Percentiles rank a stretch among this genome's conserved stretches.
These are phyloP conservation scores for Peterozyma xylosa DNA, from an alignment of 805 yeast species.

Conservation along the genomic window DNA sequence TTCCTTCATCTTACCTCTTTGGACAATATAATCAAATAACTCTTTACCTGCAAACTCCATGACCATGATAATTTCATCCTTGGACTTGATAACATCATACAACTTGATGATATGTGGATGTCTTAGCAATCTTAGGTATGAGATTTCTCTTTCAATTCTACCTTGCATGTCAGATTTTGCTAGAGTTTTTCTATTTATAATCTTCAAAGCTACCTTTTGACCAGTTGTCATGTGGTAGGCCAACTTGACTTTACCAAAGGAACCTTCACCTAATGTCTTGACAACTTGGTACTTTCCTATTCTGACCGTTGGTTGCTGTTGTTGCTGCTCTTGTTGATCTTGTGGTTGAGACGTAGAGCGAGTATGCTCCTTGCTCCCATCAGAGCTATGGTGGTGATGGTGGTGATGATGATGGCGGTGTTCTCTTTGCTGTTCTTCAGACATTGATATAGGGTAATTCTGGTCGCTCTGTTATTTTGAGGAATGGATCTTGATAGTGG, in stretches of 20 bases:
- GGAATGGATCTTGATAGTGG: no score
- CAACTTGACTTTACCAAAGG: conserved; percentile 91
- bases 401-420: conserved; percentile 16
- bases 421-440: no score
- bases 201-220: conserved; percentile 86
- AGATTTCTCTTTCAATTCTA: conserved; percentile 88
- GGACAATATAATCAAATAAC: conserved; percentile 90
- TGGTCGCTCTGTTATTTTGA: no score
- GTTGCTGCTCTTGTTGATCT: conserved; percentile 8
- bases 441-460: no score
- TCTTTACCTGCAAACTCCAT: conserved; percentile 97
- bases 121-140: conserved; percentile 77
- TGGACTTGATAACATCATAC: conserved; percentile 90
- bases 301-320: conserved; percentile 22
- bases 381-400: conserved; percentile 9
- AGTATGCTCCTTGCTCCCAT: neutral
- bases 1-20: conserved; percentile 88
- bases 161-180: conserved; percentile 98
- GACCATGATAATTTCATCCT: conserved; percentile 95
- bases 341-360: no score
- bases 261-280: conserved; percentile 92
- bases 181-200: conserved; percentile 84
- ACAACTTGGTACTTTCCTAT: conserved; percentile 92
- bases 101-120: conserved; percentile 96
- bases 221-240: conserved; percentile 89